Conservation (phyloP, 768 basidiomycete genomes). For the Lentinula aciculospora region DNA sequence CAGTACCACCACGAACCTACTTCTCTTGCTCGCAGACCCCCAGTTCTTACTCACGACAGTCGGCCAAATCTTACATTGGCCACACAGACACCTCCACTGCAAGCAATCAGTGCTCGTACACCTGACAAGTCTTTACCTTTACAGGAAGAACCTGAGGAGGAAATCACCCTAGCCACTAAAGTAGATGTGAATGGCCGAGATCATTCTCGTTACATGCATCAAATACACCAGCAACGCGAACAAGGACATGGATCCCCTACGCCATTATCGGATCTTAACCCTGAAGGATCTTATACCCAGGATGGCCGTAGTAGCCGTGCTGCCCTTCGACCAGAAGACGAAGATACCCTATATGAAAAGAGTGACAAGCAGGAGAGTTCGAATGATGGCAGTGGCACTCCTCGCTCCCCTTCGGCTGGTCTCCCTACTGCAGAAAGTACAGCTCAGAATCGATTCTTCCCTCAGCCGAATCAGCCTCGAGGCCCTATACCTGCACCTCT, state of each 20-base stretch:
- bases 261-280: slow-evolving; percentile 50
- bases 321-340: slow-evolving; percentile 36
- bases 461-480: slow-evolving; percentile 14
- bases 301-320: slow-evolving; percentile 32
- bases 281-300: slow-evolving; percentile 31
- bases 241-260: slow-evolving; percentile 30
- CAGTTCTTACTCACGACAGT: slow-evolving; percentile 14
- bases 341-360: slow-evolving; percentile 40
- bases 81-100: slow-evolving; percentile 52
- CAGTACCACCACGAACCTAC: slow-evolving; percentile 48
- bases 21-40: slow-evolving; percentile 19
- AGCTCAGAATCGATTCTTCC: not conserved
- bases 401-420: slow-evolving; percentile 59
- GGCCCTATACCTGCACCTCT: slow-evolving; percentile 20
- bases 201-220: slow-evolving; percentile 25
- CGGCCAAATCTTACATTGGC: slow-evolving; percentile 29
- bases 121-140: slow-evolving; percentile 72
- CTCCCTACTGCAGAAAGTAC: slow-evolving; percentile 31
- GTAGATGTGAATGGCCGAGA: slow-evolving; percentile 17
- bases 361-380: slow-evolving; percentile 26
- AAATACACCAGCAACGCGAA: slow-evolving; percentile 18
- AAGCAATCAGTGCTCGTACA: slow-evolving; percentile 46
- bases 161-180: slow-evolving; percentile 32
- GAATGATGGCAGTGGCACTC: slow-evolving; percentile 56
- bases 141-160: slow-evolving; percentile 74